A percentile compares a stretch with the other conserved stretches of the same genome.
These are phyloP conservation scores for Diplocarpon mali DNA, from an alignment of 2,329 filamentous ascomycete genomes.

Conservation along the genomic window DNA sequence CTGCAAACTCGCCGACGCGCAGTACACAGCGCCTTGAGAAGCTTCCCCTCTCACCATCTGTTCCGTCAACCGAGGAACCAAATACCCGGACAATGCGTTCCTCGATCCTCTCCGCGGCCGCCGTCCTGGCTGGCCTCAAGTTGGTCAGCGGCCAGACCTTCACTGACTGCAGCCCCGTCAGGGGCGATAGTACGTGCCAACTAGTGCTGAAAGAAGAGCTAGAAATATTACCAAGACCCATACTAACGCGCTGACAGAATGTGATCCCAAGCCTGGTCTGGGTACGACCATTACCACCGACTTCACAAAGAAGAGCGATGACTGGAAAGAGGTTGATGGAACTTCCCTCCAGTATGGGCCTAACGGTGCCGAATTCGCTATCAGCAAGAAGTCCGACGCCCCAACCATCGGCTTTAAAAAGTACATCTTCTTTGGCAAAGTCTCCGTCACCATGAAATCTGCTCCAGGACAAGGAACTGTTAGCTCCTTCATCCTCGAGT, in stretches of 20 bases:
- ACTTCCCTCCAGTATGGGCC: slow-evolving; percentile 29
- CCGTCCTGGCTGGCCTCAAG: slow-evolving; percentile 13
- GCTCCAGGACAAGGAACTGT: slow-evolving; percentile 38
- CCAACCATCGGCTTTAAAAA: slow-evolving; percentile 35
- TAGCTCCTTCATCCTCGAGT: slow-evolving; percentile 38
- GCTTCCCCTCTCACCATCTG: too few species aligned
- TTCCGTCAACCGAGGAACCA: too few species aligned
- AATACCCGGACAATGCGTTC: slow-evolving; percentile 22
- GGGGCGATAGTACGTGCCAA: slow-evolving; percentile 26
- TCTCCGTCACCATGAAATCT: slow-evolving; percentile 36
- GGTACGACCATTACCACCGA: slow-evolving; percentile 31
- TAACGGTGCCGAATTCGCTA: slow-evolving; percentile 38
- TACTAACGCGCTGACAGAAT: slow-evolving; percentile 24
- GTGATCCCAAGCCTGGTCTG: slow-evolving; percentile 34
- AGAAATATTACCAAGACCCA: too few species aligned
- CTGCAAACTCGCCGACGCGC: too few species aligned
- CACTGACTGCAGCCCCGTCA: slow-evolving; percentile 33
- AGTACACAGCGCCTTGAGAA: too few species aligned
- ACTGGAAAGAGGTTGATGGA: slow-evolving; percentile 45
- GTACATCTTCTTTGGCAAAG: slow-evolving; percentile 43
- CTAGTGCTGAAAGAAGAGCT: not conserved
- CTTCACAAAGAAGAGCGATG: slow-evolving; percentile 32
- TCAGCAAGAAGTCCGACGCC: slow-evolving; percentile 36
- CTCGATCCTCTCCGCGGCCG: slow-evolving; percentile 11
- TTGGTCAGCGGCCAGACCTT: slow-evolving; percentile 33